Percentiles rank a stretch among this genome's conserved stretches.
phyloP scores from a whole-genome alignment of 129 eudicot species.

The Flaveria brownii region DNA sequence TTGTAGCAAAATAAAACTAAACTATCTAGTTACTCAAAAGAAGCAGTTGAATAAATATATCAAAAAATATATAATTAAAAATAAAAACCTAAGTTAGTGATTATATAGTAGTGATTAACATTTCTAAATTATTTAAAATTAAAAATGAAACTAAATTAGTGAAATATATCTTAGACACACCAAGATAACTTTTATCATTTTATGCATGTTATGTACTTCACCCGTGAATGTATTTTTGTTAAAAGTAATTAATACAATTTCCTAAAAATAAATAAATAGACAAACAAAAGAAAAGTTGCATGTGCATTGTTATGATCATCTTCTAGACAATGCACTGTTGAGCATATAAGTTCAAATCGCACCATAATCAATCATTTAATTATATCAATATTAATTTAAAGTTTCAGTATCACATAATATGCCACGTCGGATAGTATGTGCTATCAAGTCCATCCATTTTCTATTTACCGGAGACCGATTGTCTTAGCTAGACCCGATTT shows the following conservation, averaged over 20 bases:
- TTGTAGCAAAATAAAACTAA: background rate
- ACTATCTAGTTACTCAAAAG: background rate
- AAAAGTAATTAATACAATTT: slow-evolving; percentile 11
- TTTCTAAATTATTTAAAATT: background rate
- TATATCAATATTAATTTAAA: background rate
- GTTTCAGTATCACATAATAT: slow-evolving; percentile 7
- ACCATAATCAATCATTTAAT: slow-evolving; percentile 13
- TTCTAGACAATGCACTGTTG: background rate
- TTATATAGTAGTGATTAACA: background rate
- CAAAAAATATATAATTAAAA: background rate
- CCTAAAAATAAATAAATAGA: slow-evolving; percentile 6
- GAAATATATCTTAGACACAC: slow-evolving; percentile 2
- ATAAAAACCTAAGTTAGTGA: background rate
- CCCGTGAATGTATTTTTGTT: slow-evolving; percentile 15
- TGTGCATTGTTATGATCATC: slow-evolving; percentile 27
- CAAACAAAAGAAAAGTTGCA: slow-evolving; percentile 22
- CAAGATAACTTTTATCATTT: background rate
- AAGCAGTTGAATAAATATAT: background rate
- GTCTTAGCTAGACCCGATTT: too few relatives aligned
- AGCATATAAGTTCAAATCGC: slow-evolving; percentile 11
- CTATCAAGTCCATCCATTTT: background rate
- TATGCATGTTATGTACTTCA: slow-evolving; percentile 12
- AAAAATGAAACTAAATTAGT: slow-evolving; percentile 2
- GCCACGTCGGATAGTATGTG: slow-evolving; percentile 3
- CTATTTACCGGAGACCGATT: too few relatives aligned